Conservation (phyloP, 179 eudicot species). For the Gypsophila paniculata region DNA sequence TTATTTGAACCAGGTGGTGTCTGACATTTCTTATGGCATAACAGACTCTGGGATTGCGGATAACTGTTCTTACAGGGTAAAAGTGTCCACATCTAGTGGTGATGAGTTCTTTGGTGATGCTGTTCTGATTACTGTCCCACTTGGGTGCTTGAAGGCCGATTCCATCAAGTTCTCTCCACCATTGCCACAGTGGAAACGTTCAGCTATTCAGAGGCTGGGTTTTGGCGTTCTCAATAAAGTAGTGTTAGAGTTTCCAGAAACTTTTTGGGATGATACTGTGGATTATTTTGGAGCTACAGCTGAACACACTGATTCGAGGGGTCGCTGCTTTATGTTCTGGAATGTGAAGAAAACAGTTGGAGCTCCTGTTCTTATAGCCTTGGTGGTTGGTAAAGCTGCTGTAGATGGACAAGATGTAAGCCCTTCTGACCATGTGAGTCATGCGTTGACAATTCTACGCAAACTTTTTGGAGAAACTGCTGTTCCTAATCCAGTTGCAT, state of each 20-base stretch:
- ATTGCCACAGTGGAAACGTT: constrained; percentile 78
- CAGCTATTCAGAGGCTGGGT: constrained; percentile 86
- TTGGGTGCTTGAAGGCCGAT: constrained; percentile 86
- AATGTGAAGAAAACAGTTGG: constrained; percentile 91
- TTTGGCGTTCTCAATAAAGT: constrained; percentile 96
- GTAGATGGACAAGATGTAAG: constrained; percentile 60
- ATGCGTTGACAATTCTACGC: constrained; percentile 70
- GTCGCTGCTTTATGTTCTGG: constrained; percentile 98
- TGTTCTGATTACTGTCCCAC: constrained; percentile 80
- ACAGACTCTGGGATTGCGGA: constrained; percentile 30
- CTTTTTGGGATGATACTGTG: constrained; percentile 92
- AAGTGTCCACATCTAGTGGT: constrained; percentile 67
- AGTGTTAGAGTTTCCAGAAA: constrained; percentile 76
- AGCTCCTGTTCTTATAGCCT: constrained; percentile 93
- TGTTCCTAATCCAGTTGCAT: constrained; percentile 84
- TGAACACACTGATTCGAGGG: constrained; percentile 65
- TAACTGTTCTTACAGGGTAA: constrained; percentile 45
- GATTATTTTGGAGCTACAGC: constrained; percentile 99
- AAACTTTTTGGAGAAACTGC: constrained; percentile 72
- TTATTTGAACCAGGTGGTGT: constrained; percentile 72
- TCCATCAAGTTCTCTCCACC: constrained; percentile 77
- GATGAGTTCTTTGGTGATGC: constrained; percentile 71
- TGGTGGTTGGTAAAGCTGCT: constrained; percentile 98
- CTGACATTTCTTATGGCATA: constrained; percentile 53
- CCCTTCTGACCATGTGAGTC: constrained; percentile 65